Evolutionary conservation across 179 eudicot species (phyloP), one percentile per base, ranked within the genome.

Genomic region (Beta macrorhiza): DNA sequence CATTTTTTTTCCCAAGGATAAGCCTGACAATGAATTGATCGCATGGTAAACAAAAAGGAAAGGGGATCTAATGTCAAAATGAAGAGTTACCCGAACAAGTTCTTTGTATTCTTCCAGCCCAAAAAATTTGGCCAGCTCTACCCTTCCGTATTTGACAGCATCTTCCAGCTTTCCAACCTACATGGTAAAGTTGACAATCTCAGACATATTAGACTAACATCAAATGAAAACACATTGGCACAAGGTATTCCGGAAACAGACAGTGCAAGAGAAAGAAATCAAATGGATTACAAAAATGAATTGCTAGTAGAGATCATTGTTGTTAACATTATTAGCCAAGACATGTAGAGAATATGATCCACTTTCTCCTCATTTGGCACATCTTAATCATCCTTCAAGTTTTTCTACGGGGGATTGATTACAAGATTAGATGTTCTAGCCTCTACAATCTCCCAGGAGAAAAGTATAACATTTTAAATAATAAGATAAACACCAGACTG

Each of bases 121-220:
- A 77, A 81, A 85, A 84, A 87, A 92, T 65, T 84, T 92, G 64
- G 84, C 90, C 84, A 95, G 85, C 80, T 87, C 89, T 5, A 17
- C 86, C 84, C 92, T 86, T 67, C 93, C 99, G 83, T 93, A 89
- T 74, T 73, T 78, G 67, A 95, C 84, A 83, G 97, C 97, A 70
- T 88, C 87, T 87, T 91, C 98, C 76, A 93, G 89, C 81, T 87
- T 83, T 76, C 90, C 91, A 70, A 71, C 89, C 98, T 93, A 84
- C 87, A 90, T 11, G 42, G 22, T 57, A 81, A 81, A 51, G 71
- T 64, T 58, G 67, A 56, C 15, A 49, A 55, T n/a, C 20, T 57
- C 68, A 55, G 56, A 68, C 37, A 37, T 53, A 32, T 19, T 25
- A 63, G 7, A 75, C 12, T 45, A 29, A 45, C 25, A 67, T 68